phyloP scores from a whole-genome alignment of 2,329 filamentous ascomycete species.

The Fusarium robinianum region DNA sequence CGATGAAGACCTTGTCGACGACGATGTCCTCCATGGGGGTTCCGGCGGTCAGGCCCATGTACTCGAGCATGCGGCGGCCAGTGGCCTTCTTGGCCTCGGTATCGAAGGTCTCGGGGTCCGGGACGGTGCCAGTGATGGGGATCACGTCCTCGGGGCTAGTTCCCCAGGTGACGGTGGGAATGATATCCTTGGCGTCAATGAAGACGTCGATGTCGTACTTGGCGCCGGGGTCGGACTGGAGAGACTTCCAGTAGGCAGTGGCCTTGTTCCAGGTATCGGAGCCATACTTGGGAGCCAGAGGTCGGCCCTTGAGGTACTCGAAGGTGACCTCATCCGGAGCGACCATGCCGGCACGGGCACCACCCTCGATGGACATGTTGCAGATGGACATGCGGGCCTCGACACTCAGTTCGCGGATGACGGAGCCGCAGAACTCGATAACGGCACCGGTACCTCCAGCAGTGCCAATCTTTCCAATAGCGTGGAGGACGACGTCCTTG shows the following conservation, averaged over 20 bases:
- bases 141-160: slow-evolving; percentile 95
- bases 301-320: slow-evolving; percentile 90
- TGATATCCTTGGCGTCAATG: slow-evolving; percentile 90
- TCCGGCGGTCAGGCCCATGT: slow-evolving; percentile 90
- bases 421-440: slow-evolving; percentile 96
- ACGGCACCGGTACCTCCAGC: slow-evolving; percentile 93
- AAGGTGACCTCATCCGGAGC: slow-evolving; percentile 94
- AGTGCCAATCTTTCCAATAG: slow-evolving; percentile 92
- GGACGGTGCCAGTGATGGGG: slow-evolving; percentile 90
- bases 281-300: slow-evolving; percentile 82
- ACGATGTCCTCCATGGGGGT: slow-evolving; percentile 90
- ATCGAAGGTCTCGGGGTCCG: slow-evolving; percentile 84
- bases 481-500: slow-evolving; percentile 92
- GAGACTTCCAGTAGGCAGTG: slow-evolving; percentile 81
- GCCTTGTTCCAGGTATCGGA: slow-evolving; percentile 91
- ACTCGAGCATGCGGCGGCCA: slow-evolving; percentile 83
- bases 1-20: slow-evolving; percentile 97
- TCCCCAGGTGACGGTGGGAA: slow-evolving; percentile 94
- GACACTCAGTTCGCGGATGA: slow-evolving; percentile 88
- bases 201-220: slow-evolving; percentile 89
- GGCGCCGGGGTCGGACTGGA: slow-evolving; percentile 85
- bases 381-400: slow-evolving; percentile 99
- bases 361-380: slow-evolving; percentile 98
- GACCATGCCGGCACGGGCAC: slow-evolving; percentile 94
- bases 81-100: slow-evolving; percentile 79